Base-by-base conservation (phyloP, 2,329 filamentous ascomycete genomes). In the Neonectria hederae region DNA sequence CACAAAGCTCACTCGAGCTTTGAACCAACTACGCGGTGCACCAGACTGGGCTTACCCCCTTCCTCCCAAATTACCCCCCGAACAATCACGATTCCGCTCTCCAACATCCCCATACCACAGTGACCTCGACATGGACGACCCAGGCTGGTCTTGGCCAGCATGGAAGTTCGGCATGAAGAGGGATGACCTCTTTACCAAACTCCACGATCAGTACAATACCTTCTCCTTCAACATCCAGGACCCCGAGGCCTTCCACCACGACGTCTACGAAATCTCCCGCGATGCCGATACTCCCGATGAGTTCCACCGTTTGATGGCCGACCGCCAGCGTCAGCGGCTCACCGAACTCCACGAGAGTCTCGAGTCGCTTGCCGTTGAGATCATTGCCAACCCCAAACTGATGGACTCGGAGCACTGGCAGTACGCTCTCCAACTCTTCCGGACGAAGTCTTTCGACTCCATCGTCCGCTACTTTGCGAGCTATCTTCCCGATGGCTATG, bases 161-260 rank as follows among this genome's bases (percentile, higher is more conserved):
- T 89, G 86, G 86, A 88, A 88, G 76, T 89, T 88, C 80, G 86
- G 85, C 73, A 83, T 88, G 83, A 87, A 86, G 81, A 83, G 82
- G 74, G 82, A 84, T 61, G 86, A 87, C 72, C 83, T 88, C 76
- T 84, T 84, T 74, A 84, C 83, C 57, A 85, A 82, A 56, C 83
- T 89, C 13, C 85, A 88, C 71, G 83, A 87, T 68, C 83, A 84
- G 74, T 89, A 87, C 78, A 89, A 89, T 77, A 88, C 86, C 52
- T 78, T 88, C 58, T 78, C 83, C 54, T 84, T 83, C 55, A 79
- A 83, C 49, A 83, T 89, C 30, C 86, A 87, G 72, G 86, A 89
- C 76, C 83, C 85, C 68, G 84, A 87, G 66, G 86, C 86, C 56
- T 89, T 89, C 65, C 85, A 88, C 74, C 84, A 87, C 75, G 86